Evolutionary conservation across 306 rosid genomes (phyloP).

Genomic region (Vigna unguiculata): DNA sequence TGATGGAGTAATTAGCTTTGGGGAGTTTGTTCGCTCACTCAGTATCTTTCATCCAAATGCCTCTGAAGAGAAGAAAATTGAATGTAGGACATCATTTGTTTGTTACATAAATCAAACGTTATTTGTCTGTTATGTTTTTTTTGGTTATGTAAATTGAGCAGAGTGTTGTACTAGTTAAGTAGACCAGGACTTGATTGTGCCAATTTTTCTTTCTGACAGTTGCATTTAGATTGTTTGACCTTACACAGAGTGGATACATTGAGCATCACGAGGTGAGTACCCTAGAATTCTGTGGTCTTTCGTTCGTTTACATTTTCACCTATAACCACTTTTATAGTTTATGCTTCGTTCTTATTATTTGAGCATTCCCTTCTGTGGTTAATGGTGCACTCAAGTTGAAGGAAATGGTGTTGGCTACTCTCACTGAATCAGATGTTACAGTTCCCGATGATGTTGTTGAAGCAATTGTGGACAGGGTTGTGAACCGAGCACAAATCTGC

Average conservation of each 20-base stretch:
- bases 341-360: neutral
- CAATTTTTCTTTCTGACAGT: constrained; percentile 51
- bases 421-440: constrained; percentile 63
- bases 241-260: constrained; percentile 69
- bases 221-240: constrained; percentile 79
- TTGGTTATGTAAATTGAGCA: neutral
- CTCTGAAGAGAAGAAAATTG: constrained; percentile 62
- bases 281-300: constrained; percentile 13
- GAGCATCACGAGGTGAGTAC: constrained; percentile 60
- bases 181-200: constrained; percentile 10
- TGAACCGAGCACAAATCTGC: neutral
- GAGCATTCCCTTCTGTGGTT: constrained; percentile 25
- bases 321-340: neutral
- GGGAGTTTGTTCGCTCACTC: constrained; percentile 80
- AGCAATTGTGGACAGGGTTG: constrained; percentile 72
- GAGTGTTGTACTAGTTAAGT: neutral
- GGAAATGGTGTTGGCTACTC: constrained; percentile 79
- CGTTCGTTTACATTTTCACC: neutral
- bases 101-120: constrained; percentile 20
- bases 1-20: constrained; percentile 76
- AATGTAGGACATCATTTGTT: constrained; percentile 56
- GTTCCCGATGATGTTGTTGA: constrained; percentile 63
- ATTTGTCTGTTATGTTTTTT: neutral
- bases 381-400: constrained; percentile 57
- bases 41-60: constrained; percentile 78